Evolutionary conservation across 2,329 filamentous ascomycete species (phyloP).

Genomic region (Biscogniauxia sp.): DNA sequence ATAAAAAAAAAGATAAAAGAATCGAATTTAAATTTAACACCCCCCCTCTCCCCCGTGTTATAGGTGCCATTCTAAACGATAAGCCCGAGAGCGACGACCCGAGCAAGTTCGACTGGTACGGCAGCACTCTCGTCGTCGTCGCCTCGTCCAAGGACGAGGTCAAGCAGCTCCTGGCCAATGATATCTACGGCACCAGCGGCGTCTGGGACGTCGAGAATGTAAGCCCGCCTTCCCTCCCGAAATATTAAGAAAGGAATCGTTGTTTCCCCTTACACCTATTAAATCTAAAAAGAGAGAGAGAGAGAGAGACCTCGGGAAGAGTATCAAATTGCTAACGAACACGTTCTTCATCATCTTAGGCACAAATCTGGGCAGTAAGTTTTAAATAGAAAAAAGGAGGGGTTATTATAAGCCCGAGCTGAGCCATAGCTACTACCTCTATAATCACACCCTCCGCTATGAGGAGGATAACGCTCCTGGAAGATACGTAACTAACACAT

Average conservation of each 20-base stretch:
- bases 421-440: no score
- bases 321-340: not conserved
- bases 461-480: not conserved
- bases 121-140: conserved; percentile 66
- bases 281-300: no score
- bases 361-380: conserved; percentile 49
- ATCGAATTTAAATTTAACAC: conserved; percentile 2
- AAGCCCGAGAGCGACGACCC: conserved; percentile 61
- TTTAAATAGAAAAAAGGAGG: not conserved
- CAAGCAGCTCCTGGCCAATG: conserved; percentile 61
- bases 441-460: no score
- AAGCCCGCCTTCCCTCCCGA: conserved; percentile 16
- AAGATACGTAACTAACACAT: conserved; percentile 12
- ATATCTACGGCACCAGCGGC: conserved; percentile 68
- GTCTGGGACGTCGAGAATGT: conserved; percentile 81
- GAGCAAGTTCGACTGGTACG: conserved; percentile 64
- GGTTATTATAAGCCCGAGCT: no score
- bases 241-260: not conserved
- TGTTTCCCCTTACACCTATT: no score
- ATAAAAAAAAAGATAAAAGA: not conserved
- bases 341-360: conserved; percentile 29
- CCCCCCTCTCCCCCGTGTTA: no score
- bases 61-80: conserved; percentile 64
- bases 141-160: conserved; percentile 71
- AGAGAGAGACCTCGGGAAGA: no score